phyloP scores from a whole-genome alignment of 2,329 filamentous ascomycete species.

The Aureobasidium uvarum region DNA sequence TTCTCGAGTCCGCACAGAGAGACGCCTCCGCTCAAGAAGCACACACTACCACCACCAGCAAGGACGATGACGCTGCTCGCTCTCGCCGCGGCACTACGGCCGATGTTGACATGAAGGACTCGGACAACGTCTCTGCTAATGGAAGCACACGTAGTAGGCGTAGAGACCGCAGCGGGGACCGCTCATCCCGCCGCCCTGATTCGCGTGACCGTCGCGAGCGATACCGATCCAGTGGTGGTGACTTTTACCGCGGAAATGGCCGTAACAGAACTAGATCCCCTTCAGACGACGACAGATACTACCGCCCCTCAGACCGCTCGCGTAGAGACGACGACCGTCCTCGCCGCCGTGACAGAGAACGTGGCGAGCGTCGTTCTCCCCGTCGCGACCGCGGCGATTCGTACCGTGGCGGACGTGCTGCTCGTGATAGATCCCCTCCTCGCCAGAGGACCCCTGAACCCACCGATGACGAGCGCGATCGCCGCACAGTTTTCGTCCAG shows the following conservation, averaged over 20 bases:
- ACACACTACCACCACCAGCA: constrained; percentile 55
- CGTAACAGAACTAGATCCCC: constrained; percentile 39
- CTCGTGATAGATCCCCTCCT: constrained; percentile 49
- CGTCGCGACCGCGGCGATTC: constrained; percentile 61
- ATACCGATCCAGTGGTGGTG: constrained; percentile 34
- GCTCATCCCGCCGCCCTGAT: constrained; percentile 25
- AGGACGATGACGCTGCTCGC: constrained; percentile 38
- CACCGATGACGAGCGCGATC: constrained; percentile 94
- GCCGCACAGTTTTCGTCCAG: constrained; percentile 96
- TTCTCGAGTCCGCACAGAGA: constrained; percentile 65
- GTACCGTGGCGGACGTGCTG: constrained; percentile 65
- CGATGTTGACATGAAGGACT: constrained; percentile 24
- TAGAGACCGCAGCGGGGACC: constrained; percentile 33
- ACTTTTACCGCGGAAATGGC: constrained; percentile 42
- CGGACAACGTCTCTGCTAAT: constrained; percentile 42
- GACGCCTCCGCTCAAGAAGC: constrained; percentile 44
- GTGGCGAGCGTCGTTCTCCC: constrained; percentile 46
- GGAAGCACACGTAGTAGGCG: constrained; percentile 39
- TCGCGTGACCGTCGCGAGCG: constrained; percentile 30
- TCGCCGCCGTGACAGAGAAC: constrained; percentile 50
- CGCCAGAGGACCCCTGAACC: constrained; percentile 65
- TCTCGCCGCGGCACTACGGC: constrained; percentile 12
- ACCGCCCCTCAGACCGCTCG: constrained; percentile 44
- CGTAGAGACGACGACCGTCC: constrained; percentile 58
- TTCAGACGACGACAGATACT: constrained; percentile 42